phyloP scores from a whole-genome alignment of 2,329 filamentous ascomycete species.

The Aspergillus fructus region DNA sequence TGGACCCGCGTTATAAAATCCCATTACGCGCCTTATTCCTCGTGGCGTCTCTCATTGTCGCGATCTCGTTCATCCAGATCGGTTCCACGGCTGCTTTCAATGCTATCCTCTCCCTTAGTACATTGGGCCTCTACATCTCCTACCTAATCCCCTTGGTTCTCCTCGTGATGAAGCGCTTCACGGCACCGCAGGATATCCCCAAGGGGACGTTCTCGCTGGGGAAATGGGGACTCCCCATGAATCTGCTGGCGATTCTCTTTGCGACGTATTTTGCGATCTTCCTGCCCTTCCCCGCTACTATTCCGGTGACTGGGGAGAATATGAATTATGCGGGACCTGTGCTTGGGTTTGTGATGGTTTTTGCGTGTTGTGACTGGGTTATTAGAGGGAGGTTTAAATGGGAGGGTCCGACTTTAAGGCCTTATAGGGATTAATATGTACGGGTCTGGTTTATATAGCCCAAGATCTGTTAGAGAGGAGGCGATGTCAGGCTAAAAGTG shows the following conservation, averaged over 20 bases:
- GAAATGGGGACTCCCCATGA: constrained; percentile 26
- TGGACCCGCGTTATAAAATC: constrained; percentile 37
- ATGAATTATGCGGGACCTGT: constrained; percentile 36
- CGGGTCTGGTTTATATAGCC: neutral
- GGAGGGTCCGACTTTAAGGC: constrained; percentile 19
- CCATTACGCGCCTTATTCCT: constrained; percentile 39
- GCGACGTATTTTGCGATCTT: constrained; percentile 30
- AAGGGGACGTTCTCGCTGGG: constrained; percentile 30
- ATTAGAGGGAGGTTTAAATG: constrained; percentile 24
- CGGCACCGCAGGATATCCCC: constrained; percentile 15
- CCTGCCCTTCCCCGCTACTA: constrained; percentile 28
- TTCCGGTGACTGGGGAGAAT: constrained; percentile 32
- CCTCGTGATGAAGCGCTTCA: constrained; percentile 26
- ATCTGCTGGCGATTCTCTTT: constrained; percentile 30
- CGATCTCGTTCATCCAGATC: constrained; percentile 48
- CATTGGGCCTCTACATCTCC: constrained; percentile 49
- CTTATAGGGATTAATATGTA: neutral
- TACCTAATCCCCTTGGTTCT: constrained; percentile 49
- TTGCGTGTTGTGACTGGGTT: constrained; percentile 25
- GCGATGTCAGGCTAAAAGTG: neutral
- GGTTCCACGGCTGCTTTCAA: constrained; percentile 52
- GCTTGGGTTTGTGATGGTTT: constrained; percentile 24
- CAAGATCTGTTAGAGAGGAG: neutral
- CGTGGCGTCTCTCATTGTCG: constrained; percentile 24
- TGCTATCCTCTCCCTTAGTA: constrained; percentile 50